A percentile compares a stretch with the other conserved stretches of the same genome.
phyloP scores from a whole-genome alignment of 805 yeast genomes.

The Wickerhamiella bombiphila region DNA sequence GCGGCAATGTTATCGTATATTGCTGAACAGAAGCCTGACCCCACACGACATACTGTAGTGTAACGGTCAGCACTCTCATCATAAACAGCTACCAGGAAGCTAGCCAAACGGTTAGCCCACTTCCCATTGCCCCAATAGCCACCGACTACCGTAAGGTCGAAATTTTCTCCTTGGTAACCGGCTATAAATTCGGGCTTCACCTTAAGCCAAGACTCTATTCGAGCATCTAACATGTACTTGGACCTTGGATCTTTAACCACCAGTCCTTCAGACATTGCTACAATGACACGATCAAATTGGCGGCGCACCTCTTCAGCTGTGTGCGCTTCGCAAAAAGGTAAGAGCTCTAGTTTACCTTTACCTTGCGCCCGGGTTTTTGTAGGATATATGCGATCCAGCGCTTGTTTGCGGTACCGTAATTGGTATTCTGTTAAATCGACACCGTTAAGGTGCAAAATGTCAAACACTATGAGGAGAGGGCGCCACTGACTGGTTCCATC shows the following conservation, averaged over 20 bases:
- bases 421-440: conserved; percentile 40
- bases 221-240: conserved; percentile 44
- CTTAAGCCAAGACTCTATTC: conserved; percentile 61
- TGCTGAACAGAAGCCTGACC: conserved; percentile 62
- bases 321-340: conserved; percentile 27
- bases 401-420: conserved; percentile 40
- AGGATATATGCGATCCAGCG: conserved; percentile 32
- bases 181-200: conserved; percentile 82
- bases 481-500: conserved; percentile 20
- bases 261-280: conserved; percentile 61
- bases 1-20: conserved; percentile 48
- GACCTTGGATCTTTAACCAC: conserved; percentile 53
- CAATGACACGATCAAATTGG: conserved; percentile 45
- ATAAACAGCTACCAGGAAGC: conserved; percentile 61
- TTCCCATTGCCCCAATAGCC: conserved; percentile 55
- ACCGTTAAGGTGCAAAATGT: conserved; percentile 58
- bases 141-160: conserved; percentile 71
- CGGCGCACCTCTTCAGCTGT: conserved; percentile 39
- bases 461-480: conserved; percentile 42
- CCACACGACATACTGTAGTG: conserved; percentile 60
- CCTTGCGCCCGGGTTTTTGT: conserved; percentile 19
- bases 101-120: conserved; percentile 25
- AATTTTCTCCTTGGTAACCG: conserved; percentile 64
- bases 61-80: conserved; percentile 31
- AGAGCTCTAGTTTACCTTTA: conserved; percentile 14